Percentiles rank a stretch among this genome's conserved stretches.
Evolutionary conservation across 768 basidiomycete genomes (phyloP).

Genomic region (Rhizopogon vulgaris): DNA sequence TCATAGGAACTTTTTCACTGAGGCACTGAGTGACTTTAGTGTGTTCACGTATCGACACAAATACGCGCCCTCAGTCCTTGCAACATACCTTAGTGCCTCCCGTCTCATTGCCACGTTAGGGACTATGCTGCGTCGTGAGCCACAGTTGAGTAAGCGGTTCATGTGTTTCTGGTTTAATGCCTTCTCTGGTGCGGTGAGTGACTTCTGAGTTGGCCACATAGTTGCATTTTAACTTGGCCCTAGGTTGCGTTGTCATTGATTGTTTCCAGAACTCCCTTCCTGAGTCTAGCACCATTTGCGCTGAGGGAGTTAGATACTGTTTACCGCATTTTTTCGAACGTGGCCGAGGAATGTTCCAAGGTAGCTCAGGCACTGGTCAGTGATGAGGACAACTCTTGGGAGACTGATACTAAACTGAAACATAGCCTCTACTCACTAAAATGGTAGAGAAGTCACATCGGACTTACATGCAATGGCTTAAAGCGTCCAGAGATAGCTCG

Average conservation of each 20-base stretch:
- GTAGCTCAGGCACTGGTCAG: constrained; percentile 54
- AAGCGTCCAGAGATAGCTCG: constrained; percentile 10
- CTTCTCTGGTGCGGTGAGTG: constrained; percentile 63
- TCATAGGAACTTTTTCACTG: constrained; percentile 62
- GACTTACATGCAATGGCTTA: constrained; percentile 36
- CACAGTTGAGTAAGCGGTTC: constrained; percentile 57
- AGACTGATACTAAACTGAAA: background rate
- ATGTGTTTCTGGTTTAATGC: constrained; percentile 72
- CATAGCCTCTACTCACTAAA: constrained; percentile 51
- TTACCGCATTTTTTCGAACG: constrained; percentile 50
- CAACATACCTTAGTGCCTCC: constrained; percentile 56
- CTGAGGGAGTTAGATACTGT: constrained; percentile 56
- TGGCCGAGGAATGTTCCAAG: constrained; percentile 52
- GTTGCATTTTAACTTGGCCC: background rate
- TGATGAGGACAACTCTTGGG: constrained; percentile 4
- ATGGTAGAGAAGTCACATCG: constrained; percentile 46
- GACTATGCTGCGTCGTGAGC: constrained; percentile 49
- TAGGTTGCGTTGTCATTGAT: constrained; percentile 63
- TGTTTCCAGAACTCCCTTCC: constrained; percentile 54
- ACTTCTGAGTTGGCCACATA: background rate
- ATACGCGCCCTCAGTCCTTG: constrained; percentile 65
- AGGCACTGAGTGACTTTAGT: constrained; percentile 50
- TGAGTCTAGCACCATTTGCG: constrained; percentile 52
- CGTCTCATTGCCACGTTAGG: constrained; percentile 53
- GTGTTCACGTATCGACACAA: constrained; percentile 53